These are phyloP conservation scores for Solanum hybrid DNA, from an alignment of 305 asterid genomes.

Conservation along the genomic window DNA sequence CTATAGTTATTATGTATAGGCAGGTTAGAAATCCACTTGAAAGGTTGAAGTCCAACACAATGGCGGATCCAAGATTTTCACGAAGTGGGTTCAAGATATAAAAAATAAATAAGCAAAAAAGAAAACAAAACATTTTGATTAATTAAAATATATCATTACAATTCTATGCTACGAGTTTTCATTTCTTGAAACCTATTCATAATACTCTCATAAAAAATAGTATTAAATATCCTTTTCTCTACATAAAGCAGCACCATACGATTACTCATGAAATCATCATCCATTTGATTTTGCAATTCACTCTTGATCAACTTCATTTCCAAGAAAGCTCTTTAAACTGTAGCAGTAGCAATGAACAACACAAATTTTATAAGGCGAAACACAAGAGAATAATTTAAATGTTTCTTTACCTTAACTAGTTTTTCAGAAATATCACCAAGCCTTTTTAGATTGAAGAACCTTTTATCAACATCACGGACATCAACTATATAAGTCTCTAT, in stretches of 20 bases:
- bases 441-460: background rate
- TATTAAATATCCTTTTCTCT: background rate
- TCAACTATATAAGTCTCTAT: background rate
- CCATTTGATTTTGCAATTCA: background rate
- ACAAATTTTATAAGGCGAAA: background rate
- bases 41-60: background rate
- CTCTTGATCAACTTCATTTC: background rate
- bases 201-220: background rate
- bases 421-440: background rate
- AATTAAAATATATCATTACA: background rate
- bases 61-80: background rate
- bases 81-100: background rate
- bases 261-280: background rate
- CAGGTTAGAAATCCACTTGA: background rate
- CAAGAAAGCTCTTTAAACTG: background rate
- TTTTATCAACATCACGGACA: background rate
- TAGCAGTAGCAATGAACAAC: background rate
- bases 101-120: background rate
- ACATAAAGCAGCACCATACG: background rate
- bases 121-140: background rate
- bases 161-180: background rate
- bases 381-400: background rate
- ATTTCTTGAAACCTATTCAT: background rate
- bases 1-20: background rate
- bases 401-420: background rate